These are phyloP conservation scores for Senecio squalidus DNA, from an alignment of 140 eudicot species.

Conservation along the genomic window DNA sequence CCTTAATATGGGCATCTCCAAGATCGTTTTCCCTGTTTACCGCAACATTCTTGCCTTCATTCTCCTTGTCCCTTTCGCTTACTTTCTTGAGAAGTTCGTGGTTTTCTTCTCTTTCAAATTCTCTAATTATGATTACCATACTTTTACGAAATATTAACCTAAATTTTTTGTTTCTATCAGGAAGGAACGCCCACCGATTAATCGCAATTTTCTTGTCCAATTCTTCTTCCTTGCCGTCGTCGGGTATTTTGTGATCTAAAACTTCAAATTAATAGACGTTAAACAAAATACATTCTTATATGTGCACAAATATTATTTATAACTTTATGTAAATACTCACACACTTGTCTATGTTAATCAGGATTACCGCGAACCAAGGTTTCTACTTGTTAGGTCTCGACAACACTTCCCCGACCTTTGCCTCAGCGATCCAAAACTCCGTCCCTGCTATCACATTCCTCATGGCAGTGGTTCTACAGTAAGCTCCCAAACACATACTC, in stretches of 20 bases:
- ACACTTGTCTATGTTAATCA: no score
- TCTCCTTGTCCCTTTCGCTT: conserved; percentile 87
- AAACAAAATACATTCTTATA: no score
- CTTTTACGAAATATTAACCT: neutral
- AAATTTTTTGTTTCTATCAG: conserved; percentile 25
- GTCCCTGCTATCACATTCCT: conserved; percentile 97
- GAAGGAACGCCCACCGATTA: conserved; percentile 86
- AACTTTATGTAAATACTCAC: neutral
- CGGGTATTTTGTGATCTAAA: no score
- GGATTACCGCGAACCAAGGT: conserved; percentile 93
- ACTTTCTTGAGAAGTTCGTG: conserved; percentile 82
- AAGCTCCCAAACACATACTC: conserved; percentile 25
- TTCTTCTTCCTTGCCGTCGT: conserved; percentile 89
- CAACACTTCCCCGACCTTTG: conserved; percentile 96
- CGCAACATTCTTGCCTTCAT: conserved; percentile 78
- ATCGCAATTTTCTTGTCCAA: conserved; percentile 55
- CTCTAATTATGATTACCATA: neutral
- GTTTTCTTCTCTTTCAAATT: neutral
- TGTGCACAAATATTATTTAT: no score
- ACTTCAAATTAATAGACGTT: no score
- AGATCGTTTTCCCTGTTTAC: conserved; percentile 86
- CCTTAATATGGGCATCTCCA: conserved; percentile 97
- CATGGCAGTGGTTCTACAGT: conserved; percentile 87
- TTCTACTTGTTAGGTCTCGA: conserved; percentile 92
- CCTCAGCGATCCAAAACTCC: conserved; percentile 93